A percentile compares a stretch with the other conserved stretches of the same genome.
Conservation (phyloP, 495 filamentous ascomycete genomes). For the Penicillium paradoxum region DNA sequence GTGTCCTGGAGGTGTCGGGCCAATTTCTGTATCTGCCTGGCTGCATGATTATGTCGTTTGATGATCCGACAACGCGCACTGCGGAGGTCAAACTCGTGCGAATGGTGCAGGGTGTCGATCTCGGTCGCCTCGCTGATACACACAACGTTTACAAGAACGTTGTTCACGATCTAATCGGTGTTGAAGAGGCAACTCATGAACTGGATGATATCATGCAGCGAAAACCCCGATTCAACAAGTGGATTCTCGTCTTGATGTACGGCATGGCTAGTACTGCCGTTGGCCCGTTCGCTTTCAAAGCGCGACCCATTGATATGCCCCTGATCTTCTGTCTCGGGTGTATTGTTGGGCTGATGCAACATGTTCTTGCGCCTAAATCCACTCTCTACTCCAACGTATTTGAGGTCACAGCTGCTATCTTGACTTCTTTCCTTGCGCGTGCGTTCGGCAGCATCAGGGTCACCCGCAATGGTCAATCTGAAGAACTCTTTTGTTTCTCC, state of each 20-base stretch:
- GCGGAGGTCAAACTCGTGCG: slow-evolving; percentile 89
- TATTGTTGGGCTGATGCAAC: slow-evolving; percentile 76
- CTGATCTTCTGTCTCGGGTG: slow-evolving; percentile 80
- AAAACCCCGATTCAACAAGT: slow-evolving; percentile 61
- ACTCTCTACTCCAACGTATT: slow-evolving; percentile 82
- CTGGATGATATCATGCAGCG: slow-evolving; percentile 64
- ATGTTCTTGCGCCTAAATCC: slow-evolving; percentile 70
- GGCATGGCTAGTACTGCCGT: slow-evolving; percentile 73
- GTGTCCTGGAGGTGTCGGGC: slow-evolving; percentile 81
- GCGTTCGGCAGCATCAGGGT: slow-evolving; percentile 71
- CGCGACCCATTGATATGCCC: slow-evolving; percentile 80
- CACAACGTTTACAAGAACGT: slow-evolving; percentile 93
- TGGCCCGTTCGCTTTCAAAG: slow-evolving; percentile 85
- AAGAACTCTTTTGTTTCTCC: slow-evolving; percentile 79
- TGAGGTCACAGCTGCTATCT: slow-evolving; percentile 77
- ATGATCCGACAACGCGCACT: slow-evolving; percentile 83
- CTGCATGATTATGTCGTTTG: slow-evolving; percentile 94
- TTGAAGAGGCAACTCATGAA: slow-evolving; percentile 73
- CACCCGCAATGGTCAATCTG: slow-evolving; percentile 44
- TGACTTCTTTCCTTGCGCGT: slow-evolving; percentile 82
- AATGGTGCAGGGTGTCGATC: slow-evolving; percentile 70
- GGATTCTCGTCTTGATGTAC: slow-evolving; percentile 72
- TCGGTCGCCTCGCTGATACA: slow-evolving; percentile 76
- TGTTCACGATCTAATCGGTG: slow-evolving; percentile 78
- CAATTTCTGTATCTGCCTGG: slow-evolving; percentile 91